Conservation (phyloP, 768 basidiomycete species). For the Rhizopogon sp. region DNA sequence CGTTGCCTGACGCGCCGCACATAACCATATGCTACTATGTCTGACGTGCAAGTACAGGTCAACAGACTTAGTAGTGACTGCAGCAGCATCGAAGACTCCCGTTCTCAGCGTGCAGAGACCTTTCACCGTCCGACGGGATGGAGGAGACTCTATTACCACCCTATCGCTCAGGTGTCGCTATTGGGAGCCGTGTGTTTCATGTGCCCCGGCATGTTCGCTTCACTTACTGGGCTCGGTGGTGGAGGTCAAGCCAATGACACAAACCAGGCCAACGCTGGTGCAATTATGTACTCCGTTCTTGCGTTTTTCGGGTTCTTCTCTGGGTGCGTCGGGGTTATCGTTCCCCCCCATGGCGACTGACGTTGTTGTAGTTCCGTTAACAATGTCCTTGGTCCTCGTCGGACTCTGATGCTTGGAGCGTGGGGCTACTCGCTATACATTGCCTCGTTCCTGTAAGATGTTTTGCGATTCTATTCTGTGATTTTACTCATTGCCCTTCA, state of each 20-base stretch:
- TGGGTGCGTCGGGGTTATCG: constrained; percentile 39
- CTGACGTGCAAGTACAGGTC: constrained; percentile 9
- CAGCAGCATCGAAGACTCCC: background rate
- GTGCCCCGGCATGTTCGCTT: constrained; percentile 69
- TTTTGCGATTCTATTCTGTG: background rate
- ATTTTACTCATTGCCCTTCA: constrained; percentile 16
- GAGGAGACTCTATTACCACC: constrained; percentile 53
- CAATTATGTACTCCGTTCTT: constrained; percentile 62
- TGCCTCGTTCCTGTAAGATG: constrained; percentile 56
- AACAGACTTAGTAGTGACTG: background rate
- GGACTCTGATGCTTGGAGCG: constrained; percentile 67
- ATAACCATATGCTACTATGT: constrained; percentile 10
- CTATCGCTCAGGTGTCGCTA: constrained; percentile 38
- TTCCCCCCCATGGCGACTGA: background rate
- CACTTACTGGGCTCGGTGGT: constrained; percentile 73
- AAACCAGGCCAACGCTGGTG: constrained; percentile 66
- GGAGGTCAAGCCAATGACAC: constrained; percentile 68
- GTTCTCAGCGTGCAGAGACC: constrained; percentile 11
- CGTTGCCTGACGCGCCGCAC: no score
- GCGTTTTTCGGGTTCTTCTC: constrained; percentile 61
- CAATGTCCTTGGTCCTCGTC: constrained; percentile 65
- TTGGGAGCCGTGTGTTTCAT: constrained; percentile 65
- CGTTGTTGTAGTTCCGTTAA: constrained; percentile 50
- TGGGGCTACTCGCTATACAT: constrained; percentile 70
- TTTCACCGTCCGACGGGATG: constrained; percentile 47